Base-by-base conservation (phyloP, 495 filamentous ascomycete genomes). In the Cetradonia linearis region DNA sequence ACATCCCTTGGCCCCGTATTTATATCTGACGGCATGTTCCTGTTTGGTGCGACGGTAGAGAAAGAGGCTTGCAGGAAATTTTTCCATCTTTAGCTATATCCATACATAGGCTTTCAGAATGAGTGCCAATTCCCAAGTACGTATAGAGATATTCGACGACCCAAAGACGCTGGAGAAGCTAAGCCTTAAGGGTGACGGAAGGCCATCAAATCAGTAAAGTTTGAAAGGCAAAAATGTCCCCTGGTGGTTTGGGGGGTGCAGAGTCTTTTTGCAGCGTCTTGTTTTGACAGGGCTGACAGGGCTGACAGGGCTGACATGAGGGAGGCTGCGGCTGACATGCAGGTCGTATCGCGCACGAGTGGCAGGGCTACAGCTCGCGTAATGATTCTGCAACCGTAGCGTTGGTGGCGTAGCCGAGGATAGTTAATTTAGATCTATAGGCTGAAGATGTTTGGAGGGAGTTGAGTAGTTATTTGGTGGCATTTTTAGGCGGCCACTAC, bases 261-360 rank as follows among this genome's bases (percentile, higher is more conserved):
- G 9, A 23, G 42, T 23, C n/a, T 13, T 18, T 16, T 1, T 23
- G 42, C 42, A 46, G 42, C 8, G 23, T 10, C 11, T 46, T 7
- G 42, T 46, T 3, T 46, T 46, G 11, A 46, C 9, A 20, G n/a
- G n/a, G n/a, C n/a, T n/a, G n/a, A n/a, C n/a, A n/a, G n/a, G n/a
- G n/a, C n/a, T n/a, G n/a, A n/a, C n/a, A n/a, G n/a, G n/a, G 61
- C 44, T 63, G 34, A 44, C 50, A 63, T 27, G 42, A 0, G n/a
- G 23, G n/a, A 23, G 23, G 42, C 42, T 46, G 42, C 42, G 42
- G 42, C 42, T 46, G 42, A 46, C 42, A 9, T 46, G 42, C 42
- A 46, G 42, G 8, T 46, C 42, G 42, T 46, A 46, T 46, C 23
- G 42, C 42, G 42, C 42, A 46, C 42, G 42, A 46, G n/a, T 46